Evolutionary conservation across 768 basidiomycete genomes (phyloP).

Genomic region (Udeniomyces megalosporus): DNA sequence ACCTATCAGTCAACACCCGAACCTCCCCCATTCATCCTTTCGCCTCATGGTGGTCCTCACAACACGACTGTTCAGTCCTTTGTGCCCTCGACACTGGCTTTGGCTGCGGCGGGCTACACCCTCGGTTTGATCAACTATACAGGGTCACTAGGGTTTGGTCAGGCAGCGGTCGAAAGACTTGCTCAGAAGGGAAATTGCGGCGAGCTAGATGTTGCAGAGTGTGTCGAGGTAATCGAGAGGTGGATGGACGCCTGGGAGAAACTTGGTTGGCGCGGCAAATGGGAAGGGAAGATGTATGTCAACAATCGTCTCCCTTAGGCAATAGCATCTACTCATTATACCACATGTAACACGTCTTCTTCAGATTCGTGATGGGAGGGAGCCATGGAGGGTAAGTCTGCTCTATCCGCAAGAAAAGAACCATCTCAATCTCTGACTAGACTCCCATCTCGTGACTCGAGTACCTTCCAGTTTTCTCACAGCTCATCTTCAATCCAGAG

Average conservation of each 20-base stretch:
- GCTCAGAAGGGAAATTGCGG: constrained; percentile 44
- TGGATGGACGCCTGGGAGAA: constrained; percentile 33
- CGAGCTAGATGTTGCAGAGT: constrained; percentile 48
- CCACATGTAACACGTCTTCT: background rate
- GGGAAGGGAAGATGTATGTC: constrained; percentile 5
- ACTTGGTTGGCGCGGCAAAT: constrained; percentile 18
- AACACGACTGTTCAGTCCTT: constrained; percentile 38
- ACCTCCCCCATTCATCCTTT: too few relatives aligned
- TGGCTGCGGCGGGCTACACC: constrained; percentile 36
- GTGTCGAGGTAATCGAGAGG: constrained; percentile 40
- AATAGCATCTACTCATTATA: constrained; percentile 16
- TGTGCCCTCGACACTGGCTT: constrained; percentile 32
- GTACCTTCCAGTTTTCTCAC: constrained; percentile 7
- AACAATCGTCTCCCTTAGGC: constrained; percentile 27
- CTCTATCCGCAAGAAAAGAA: constrained; percentile 29
- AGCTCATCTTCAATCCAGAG: constrained; percentile 39
- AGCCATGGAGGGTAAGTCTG: constrained; percentile 55
- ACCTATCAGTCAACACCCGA: too few relatives aligned
- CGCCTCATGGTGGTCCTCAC: constrained; percentile 58
- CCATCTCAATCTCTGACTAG: background rate
- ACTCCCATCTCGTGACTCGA: constrained; percentile 31
- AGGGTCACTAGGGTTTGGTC: constrained; percentile 51
- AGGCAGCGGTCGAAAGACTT: constrained; percentile 41
- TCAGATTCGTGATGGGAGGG: constrained; percentile 41
- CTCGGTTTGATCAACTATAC: constrained; percentile 50